A percentile compares a stretch with the other conserved stretches of the same genome.
These are phyloP conservation scores for Debaryomyces fabryi DNA, from an alignment of 1,139 yeast genomes.

Conservation along the genomic window DNA sequence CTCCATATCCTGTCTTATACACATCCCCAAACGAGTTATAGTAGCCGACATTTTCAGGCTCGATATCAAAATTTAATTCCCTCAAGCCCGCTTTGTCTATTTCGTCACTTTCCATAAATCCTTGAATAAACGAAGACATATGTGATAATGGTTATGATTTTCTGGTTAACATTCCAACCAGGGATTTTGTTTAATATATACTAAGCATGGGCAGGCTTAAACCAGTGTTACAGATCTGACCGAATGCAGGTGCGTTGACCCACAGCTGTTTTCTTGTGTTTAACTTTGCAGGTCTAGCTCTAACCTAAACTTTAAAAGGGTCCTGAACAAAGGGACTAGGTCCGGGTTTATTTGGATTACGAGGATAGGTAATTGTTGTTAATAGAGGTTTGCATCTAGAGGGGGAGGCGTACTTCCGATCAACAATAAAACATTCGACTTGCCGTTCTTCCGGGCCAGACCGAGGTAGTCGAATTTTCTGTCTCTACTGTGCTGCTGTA, in stretches of 20 bases:
- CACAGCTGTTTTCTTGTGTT: background rate
- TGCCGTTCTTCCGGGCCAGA: background rate
- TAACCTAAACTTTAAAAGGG: slow-evolving; percentile 6
- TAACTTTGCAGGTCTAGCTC: background rate
- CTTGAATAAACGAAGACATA: slow-evolving; percentile 5
- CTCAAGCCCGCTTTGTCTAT: background rate
- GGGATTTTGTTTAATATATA: slow-evolving; percentile 3
- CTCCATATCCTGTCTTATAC: background rate
- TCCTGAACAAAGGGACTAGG: background rate
- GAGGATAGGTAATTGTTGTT: background rate
- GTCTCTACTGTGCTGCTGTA: too few species aligned
- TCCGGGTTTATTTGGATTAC: background rate
- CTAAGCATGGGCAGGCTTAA: background rate
- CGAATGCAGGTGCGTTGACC: background rate
- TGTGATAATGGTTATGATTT: background rate
- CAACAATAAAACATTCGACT: background rate
- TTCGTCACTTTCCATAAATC: slow-evolving; percentile 3
- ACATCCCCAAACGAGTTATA: background rate
- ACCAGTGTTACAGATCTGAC: slow-evolving; percentile 5
- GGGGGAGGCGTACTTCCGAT: background rate
- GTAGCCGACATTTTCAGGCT: slow-evolving; percentile 1
- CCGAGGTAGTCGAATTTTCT: background rate
- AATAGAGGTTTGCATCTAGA: background rate
- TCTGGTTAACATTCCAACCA: background rate
- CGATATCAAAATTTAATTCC: slow-evolving; percentile 4